Conservation (phyloP, 345 rosid genomes). For the Eutrema japonicum region DNA sequence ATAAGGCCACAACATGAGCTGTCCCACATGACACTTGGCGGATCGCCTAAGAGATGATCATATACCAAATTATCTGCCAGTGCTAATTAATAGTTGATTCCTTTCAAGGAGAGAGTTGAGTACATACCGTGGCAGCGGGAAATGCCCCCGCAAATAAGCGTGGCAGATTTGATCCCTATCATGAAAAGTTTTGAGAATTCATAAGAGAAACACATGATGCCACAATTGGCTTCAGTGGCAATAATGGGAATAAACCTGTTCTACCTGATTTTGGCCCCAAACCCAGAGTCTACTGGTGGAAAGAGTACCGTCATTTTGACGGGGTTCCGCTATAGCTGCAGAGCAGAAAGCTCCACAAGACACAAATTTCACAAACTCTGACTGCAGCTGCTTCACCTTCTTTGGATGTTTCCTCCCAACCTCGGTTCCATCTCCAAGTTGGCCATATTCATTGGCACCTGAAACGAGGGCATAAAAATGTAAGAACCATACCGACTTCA, state of each 20-base stretch:
- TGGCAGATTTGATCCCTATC: constrained; percentile 88
- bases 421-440: constrained; percentile 98
- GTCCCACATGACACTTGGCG: constrained; percentile 91
- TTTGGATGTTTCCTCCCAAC: constrained; percentile 74
- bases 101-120: background rate
- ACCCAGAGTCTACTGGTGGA: constrained; percentile 86
- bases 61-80: constrained; percentile 4
- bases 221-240: background rate
- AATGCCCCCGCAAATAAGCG: constrained; percentile 90
- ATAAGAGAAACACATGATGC: constrained; percentile 5
- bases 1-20: constrained; percentile 90
- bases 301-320: constrained; percentile 71
- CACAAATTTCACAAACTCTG: constrained; percentile 86
- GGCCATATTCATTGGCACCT: constrained; percentile 97
- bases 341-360: constrained; percentile 96
- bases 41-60: constrained; percentile 52
- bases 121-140: constrained; percentile 62
- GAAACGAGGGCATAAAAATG: constrained; percentile 10
- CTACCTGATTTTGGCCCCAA: constrained; percentile 99
- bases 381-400: constrained; percentile 76
- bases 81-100: background rate
- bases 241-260: constrained; percentile 1
- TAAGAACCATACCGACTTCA: background rate
- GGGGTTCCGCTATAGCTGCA: constrained; percentile 82
- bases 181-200: constrained; percentile 23